phyloP scores from a whole-genome alignment of 306 rosid genomes.

The Quillaja saponaria region DNA sequence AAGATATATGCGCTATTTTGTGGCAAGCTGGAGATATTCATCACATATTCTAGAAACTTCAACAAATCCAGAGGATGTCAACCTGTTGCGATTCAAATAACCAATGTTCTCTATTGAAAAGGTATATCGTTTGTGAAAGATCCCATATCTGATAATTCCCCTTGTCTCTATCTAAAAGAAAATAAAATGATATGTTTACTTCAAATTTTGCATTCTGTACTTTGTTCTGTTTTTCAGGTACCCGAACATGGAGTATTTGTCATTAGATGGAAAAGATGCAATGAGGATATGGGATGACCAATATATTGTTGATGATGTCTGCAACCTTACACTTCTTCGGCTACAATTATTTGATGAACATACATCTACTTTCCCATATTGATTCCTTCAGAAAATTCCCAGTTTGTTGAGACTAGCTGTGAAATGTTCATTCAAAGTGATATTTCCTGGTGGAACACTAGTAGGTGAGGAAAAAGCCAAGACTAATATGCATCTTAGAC shows the following conservation, averaged over 20 bases:
- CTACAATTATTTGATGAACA: not conserved
- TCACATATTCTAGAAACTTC: not conserved
- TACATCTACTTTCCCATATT: constrained; percentile 3
- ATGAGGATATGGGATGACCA: not conserved
- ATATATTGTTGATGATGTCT: not conserved
- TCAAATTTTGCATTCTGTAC: too few species aligned
- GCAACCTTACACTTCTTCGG: not conserved
- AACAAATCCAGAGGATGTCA: not conserved
- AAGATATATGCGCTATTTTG: not conserved
- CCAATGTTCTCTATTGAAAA: not conserved
- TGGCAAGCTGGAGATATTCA: not conserved
- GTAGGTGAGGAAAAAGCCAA: not conserved
- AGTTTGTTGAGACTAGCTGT: not conserved
- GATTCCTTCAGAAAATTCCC: not conserved
- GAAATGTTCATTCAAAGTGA: not conserved
- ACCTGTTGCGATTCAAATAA: not conserved
- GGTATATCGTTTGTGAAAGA: too few species aligned
- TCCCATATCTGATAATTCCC: too few species aligned
- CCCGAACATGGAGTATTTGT: not conserved
- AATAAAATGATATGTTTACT: too few species aligned
- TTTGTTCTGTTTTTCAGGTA: not conserved
- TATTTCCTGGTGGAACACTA: not conserved
- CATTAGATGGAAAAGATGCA: not conserved
- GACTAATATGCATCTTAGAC: not conserved
- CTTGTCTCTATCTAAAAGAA: too few species aligned